These are phyloP conservation scores for Solanum aculeatissimum DNA, from an alignment of 305 asterid genomes.

Conservation along the genomic window DNA sequence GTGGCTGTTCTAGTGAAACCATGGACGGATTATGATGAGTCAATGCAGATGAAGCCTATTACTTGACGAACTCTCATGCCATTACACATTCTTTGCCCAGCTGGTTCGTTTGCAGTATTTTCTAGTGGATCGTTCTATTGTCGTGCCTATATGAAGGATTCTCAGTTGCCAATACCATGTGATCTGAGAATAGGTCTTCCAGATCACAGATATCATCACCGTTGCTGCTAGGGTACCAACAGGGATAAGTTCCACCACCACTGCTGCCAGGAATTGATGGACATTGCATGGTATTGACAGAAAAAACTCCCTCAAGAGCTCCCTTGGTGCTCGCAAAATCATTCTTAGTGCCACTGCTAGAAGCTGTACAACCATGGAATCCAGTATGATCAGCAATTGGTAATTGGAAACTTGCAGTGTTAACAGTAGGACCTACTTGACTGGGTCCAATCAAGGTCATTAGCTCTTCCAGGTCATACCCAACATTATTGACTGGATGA, in stretches of 20 bases:
- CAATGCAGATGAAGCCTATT: neutral
- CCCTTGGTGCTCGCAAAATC: neutral
- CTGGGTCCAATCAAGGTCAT: neutral
- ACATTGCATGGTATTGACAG: neutral
- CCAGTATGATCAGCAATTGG: neutral
- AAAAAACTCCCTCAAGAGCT: neutral
- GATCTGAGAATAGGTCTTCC: neutral
- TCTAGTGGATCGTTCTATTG: neutral
- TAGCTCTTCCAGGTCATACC: neutral
- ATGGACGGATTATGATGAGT: neutral
- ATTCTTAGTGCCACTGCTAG: neutral
- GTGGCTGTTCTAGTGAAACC: neutral
- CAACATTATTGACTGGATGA: neutral
- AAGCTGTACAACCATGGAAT: neutral
- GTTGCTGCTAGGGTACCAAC: neutral
- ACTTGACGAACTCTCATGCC: neutral
- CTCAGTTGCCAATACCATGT: neutral
- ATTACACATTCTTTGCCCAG: neutral
- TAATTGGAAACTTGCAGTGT: neutral
- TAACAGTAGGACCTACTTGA: neutral
- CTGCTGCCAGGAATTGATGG: neutral
- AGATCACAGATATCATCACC: neutral
- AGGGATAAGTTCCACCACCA: neutral
- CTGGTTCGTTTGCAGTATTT: neutral
- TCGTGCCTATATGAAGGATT: neutral